Conservation (phyloP, 2,329 filamentous ascomycete species). For the Pseudogymnoascus pannorum region DNA sequence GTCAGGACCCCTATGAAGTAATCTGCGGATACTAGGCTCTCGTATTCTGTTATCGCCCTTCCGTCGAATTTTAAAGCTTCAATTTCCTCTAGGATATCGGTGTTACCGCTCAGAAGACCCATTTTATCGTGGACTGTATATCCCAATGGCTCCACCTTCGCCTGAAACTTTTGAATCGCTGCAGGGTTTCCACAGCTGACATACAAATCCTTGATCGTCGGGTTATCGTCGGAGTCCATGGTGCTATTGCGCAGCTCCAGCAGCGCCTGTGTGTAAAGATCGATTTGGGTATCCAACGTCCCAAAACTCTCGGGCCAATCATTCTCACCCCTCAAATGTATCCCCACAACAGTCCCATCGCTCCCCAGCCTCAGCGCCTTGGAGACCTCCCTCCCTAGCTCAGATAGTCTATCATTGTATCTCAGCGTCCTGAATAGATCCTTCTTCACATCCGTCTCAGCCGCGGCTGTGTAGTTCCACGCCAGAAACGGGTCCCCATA, state of each 20-base stretch:
- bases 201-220: constrained; percentile 13
- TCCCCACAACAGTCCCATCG: constrained; percentile 12
- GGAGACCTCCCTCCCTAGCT: constrained; percentile 16
- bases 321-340: constrained; percentile 21
- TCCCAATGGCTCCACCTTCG: constrained; percentile 13
- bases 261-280: constrained; percentile 17
- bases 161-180: constrained; percentile 16
- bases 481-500: constrained; percentile 19
- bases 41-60: constrained; percentile 20
- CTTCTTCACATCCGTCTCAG: constrained; percentile 17
- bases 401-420: constrained; percentile 16
- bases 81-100: constrained; percentile 10
- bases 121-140: constrained; percentile 19
- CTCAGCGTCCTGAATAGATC: constrained; percentile 18
- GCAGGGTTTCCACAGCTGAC: constrained; percentile 20
- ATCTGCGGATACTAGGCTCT: constrained; percentile 16
- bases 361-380: not conserved
- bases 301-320: constrained; percentile 20
- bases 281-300: constrained; percentile 16
- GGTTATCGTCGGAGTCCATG: not conserved
- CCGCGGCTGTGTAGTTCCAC: constrained; percentile 18
- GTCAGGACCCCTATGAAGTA: constrained; percentile 19
- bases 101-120: constrained; percentile 12
- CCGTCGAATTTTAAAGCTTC: constrained; percentile 18
- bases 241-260: constrained; percentile 8